Evolutionary conservation across 2,329 filamentous ascomycete genomes (phyloP).

Genomic region (Ophiostoma tasmaniense): DNA sequence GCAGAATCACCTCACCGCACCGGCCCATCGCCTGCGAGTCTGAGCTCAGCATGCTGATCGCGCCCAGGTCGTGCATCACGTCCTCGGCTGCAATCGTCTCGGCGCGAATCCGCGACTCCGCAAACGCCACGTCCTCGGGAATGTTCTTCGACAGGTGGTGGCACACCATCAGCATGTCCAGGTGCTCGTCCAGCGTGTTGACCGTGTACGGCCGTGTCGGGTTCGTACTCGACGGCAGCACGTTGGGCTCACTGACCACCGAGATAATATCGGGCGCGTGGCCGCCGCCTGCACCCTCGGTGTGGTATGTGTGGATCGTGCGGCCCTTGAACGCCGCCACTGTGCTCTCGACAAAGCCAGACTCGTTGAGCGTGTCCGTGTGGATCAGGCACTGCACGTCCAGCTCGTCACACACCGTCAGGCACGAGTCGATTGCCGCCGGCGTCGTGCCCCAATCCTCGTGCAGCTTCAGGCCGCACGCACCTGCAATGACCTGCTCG

Average conservation of each 20-base stretch:
- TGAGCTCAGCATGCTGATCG: slow-evolving; percentile 95
- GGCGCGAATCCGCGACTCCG: slow-evolving; percentile 85
- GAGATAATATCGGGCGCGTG: slow-evolving; percentile 95
- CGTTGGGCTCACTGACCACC: slow-evolving; percentile 80
- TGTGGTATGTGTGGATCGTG: slow-evolving; percentile 94
- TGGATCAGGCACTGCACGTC: slow-evolving; percentile 93
- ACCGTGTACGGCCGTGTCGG: slow-evolving; percentile 82
- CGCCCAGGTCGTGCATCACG: slow-evolving; percentile 86
- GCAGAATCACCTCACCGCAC: slow-evolving; percentile 83
- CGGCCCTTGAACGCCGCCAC: slow-evolving; percentile 76
- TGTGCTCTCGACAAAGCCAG: slow-evolving; percentile 91
- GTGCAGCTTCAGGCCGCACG: slow-evolving; percentile 85
- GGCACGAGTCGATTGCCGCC: slow-evolving; percentile 80
- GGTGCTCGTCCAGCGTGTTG: slow-evolving; percentile 91
- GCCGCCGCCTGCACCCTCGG: slow-evolving; percentile 87
- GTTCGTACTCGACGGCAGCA: slow-evolving; percentile 85
- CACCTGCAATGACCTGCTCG: slow-evolving; percentile 75
- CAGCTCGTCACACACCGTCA: slow-evolving; percentile 77
- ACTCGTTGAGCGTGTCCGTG: slow-evolving; percentile 93
- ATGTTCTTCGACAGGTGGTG: slow-evolving; percentile 90
- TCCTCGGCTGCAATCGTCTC: slow-evolving; percentile 97
- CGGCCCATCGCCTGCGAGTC: slow-evolving; percentile 97
- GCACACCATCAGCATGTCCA: slow-evolving; percentile 98
- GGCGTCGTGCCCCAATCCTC: slow-evolving; percentile 95
- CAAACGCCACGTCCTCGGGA: slow-evolving; percentile 90